These are phyloP conservation scores for Aspergillus sp. DNA, from an alignment of 2,329 filamentous ascomycete genomes.

Conservation along the genomic window DNA sequence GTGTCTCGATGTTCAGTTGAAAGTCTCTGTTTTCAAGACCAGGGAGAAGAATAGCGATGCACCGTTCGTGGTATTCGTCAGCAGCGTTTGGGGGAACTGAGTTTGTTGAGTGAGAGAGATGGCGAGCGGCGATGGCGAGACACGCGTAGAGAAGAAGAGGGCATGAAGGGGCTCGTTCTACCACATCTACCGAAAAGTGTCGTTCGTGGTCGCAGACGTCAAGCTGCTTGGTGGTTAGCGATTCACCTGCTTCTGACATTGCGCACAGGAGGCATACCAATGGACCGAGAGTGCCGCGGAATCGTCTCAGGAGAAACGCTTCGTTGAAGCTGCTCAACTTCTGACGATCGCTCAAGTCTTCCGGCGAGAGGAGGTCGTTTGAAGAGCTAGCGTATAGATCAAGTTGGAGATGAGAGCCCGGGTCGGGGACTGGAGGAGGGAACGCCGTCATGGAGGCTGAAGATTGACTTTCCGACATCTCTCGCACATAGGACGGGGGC, in stretches of 20 bases:
- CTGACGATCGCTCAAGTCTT: slow-evolving; percentile 19
- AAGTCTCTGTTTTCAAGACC: slow-evolving; percentile 30
- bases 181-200: slow-evolving; percentile 30
- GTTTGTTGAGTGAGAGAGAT: slow-evolving; percentile 30
- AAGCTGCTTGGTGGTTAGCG: slow-evolving; percentile 22
- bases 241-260: background rate
- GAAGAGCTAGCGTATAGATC: slow-evolving; percentile 13
- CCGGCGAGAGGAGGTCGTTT: slow-evolving; percentile 17
- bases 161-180: slow-evolving; percentile 28
- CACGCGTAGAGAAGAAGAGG: slow-evolving; percentile 33
- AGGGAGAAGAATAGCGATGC: slow-evolving; percentile 33
- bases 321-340: slow-evolving; percentile 29
- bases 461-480: slow-evolving; percentile 23
- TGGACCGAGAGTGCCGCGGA: slow-evolving; percentile 29
- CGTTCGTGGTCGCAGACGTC: slow-evolving; percentile 31
- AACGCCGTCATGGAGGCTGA: slow-evolving; percentile 24
- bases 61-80: slow-evolving; percentile 34
- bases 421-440: slow-evolving; percentile 12
- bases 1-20: slow-evolving; percentile 30
- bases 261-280: slow-evolving; percentile 30
- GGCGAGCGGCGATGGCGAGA: slow-evolving; percentile 32
- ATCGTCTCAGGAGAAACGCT: slow-evolving; percentile 33
- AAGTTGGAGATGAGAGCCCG: slow-evolving; percentile 9
- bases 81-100: slow-evolving; percentile 26
- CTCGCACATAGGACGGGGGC: slow-evolving; percentile 16